These are phyloP conservation scores for Haplosporangium gracile DNA, from an alignment of 192 early-diverging fungal species.

Conservation along the genomic window DNA sequence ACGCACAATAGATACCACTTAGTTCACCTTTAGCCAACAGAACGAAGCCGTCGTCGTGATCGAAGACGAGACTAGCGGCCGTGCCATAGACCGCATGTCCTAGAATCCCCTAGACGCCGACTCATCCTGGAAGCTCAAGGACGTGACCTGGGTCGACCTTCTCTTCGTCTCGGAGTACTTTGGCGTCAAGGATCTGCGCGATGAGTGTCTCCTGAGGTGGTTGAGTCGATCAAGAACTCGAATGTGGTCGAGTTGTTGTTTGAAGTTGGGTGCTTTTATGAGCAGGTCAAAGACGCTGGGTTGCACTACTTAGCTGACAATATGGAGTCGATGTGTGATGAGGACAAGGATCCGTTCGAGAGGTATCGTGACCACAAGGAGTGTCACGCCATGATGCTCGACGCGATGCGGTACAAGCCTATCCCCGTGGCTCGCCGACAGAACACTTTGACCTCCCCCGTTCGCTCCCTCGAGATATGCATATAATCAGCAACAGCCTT, in stretches of 20 bases:
- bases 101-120: background rate
- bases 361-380: background rate
- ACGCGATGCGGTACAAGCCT: conserved; percentile 1
- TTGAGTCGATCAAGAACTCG: background rate
- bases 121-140: conserved; percentile 12
- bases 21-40: background rate
- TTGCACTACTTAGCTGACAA: conserved; percentile 6
- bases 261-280: background rate
- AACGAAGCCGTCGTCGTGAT: background rate
- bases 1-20: background rate
- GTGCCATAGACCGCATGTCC: background rate
- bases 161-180: background rate
- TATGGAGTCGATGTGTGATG: background rate
- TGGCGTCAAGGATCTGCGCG: background rate
- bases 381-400: conserved; percentile 9
- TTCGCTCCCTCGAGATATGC: background rate
- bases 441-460: background rate
- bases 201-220: background rate
- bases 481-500: background rate
- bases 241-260: conserved; percentile 14
- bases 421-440: background rate
- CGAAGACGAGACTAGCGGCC: background rate
- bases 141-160: conserved; percentile 18
- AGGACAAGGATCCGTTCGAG: conserved; percentile 23
- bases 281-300: background rate